Evolutionary conservation across 768 basidiomycete species (phyloP).

Genomic region (Boletus speciosus): DNA sequence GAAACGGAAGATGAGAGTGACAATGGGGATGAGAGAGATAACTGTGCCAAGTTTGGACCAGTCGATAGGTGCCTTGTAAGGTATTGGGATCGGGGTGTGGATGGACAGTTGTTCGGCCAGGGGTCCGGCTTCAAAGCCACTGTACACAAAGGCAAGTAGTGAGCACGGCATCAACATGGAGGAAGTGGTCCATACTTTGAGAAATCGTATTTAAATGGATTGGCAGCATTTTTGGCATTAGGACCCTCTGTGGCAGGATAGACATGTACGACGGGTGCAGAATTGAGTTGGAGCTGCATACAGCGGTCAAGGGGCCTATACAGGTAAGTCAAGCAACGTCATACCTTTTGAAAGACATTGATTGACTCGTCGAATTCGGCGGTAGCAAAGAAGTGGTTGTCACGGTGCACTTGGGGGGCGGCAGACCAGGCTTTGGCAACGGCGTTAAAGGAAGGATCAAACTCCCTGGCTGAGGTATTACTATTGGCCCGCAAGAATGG

Average conservation of each 20-base stretch:
- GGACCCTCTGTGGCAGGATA: constrained; percentile 74
- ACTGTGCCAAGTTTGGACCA: constrained; percentile 56
- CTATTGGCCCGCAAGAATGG: not conserved
- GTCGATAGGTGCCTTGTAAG: constrained; percentile 77
- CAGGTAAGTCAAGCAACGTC: not conserved
- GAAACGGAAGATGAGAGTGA: constrained; percentile 54
- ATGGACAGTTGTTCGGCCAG: constrained; percentile 72
- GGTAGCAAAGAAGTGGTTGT: constrained; percentile 89
- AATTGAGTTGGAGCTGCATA: constrained; percentile 69
- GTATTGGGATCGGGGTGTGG: constrained; percentile 76
- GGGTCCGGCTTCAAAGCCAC: constrained; percentile 78
- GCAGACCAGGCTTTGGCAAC: constrained; percentile 83
- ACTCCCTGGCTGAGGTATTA: constrained; percentile 54
- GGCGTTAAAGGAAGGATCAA: constrained; percentile 77
- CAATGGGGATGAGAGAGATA: constrained; percentile 43
- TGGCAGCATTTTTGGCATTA: constrained; percentile 47
- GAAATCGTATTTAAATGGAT: constrained; percentile 75
- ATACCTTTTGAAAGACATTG: constrained; percentile 76
- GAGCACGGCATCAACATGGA: not conserved
- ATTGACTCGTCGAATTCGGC: constrained; percentile 82
- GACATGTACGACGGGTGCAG: constrained; percentile 81
- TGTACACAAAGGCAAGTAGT: constrained; percentile 30
- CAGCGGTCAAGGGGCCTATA: constrained; percentile 8
- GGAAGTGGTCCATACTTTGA: constrained; percentile 47
- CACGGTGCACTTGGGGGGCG: constrained; percentile 54